A percentile compares a stretch with the other conserved stretches of the same genome.
Conservation (phyloP, 257 asterid species). For the Solanum okadae region DNA sequence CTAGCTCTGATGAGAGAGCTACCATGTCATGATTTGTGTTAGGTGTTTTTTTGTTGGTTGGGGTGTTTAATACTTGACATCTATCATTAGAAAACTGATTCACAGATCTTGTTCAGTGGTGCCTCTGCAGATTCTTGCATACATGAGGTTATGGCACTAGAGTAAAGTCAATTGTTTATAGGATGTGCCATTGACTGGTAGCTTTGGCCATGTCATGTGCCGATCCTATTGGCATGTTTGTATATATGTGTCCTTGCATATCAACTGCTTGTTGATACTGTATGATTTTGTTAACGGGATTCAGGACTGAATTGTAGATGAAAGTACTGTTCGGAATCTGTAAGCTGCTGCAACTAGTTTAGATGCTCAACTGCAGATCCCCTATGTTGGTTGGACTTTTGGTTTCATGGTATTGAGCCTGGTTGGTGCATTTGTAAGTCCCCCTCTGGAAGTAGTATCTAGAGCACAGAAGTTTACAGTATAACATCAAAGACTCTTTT, state of each 20-base stretch:
- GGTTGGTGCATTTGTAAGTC: background rate
- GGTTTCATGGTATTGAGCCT: background rate
- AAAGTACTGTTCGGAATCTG: background rate
- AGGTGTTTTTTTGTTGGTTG: background rate
- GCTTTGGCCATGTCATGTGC: background rate
- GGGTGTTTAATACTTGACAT: background rate
- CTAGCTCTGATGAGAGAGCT: constrained; percentile 50
- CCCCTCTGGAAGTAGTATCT: background rate
- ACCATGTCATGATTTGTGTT: background rate
- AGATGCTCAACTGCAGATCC: background rate
- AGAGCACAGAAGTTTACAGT: background rate
- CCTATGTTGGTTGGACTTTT: background rate
- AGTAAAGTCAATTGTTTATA: background rate
- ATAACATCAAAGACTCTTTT: background rate
- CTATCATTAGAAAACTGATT: background rate
- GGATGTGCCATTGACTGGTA: background rate
- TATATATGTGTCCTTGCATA: background rate
- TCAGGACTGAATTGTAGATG: background rate
- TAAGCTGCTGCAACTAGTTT: background rate
- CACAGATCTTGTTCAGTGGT: background rate
- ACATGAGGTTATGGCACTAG: background rate
- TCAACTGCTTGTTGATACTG: background rate
- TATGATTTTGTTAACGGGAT: background rate
- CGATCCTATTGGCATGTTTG: background rate
- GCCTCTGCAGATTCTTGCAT: background rate